These are phyloP conservation scores for Daldinia loculata DNA, from an alignment of 495 filamentous ascomycete genomes.

Conservation along the genomic window DNA sequence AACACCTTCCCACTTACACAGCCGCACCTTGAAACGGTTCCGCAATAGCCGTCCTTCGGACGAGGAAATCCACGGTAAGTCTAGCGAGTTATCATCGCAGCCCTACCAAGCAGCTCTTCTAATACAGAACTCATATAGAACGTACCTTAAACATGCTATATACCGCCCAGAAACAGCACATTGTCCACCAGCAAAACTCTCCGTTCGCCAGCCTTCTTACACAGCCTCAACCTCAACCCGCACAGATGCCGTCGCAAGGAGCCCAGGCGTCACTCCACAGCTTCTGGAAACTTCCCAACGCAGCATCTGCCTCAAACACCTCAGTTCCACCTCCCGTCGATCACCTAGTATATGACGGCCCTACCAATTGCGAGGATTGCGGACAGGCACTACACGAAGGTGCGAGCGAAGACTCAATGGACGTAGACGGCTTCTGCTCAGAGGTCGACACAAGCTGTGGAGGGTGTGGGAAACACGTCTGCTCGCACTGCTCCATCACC, in stretches of 20 bases:
- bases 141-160: slow-evolving; percentile 58
- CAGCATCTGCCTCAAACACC: slow-evolving; percentile 17
- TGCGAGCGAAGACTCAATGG: slow-evolving; percentile 40
- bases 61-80: slow-evolving; percentile 57
- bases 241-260: slow-evolving; percentile 20
- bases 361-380: slow-evolving; percentile 56
- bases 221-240: slow-evolving; percentile 13
- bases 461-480: slow-evolving; percentile 56
- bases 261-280: slow-evolving; percentile 55
- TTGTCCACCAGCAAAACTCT: slow-evolving; percentile 17
- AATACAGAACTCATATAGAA: slow-evolving; percentile 44
- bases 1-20: slow-evolving; percentile 44
- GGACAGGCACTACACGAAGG: slow-evolving; percentile 43
- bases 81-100: slow-evolving; percentile 18
- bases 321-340: slow-evolving; percentile 1
- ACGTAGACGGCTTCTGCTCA: slow-evolving; percentile 23
- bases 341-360: slow-evolving; percentile 10
- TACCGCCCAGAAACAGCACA: slow-evolving; percentile 55
- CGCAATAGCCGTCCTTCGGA: slow-evolving; percentile 61
- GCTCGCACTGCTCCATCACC: slow-evolving; percentile 59
- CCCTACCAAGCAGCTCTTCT: slow-evolving; percentile 23
- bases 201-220: slow-evolving; percentile 16
- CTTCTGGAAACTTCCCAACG: slow-evolving; percentile 56
- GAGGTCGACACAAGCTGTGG: slow-evolving; percentile 42
- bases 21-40: slow-evolving; percentile 60